Base-by-base conservation (phyloP, 139 green algal species). In the Zygnema circumcarinatum region DNA sequence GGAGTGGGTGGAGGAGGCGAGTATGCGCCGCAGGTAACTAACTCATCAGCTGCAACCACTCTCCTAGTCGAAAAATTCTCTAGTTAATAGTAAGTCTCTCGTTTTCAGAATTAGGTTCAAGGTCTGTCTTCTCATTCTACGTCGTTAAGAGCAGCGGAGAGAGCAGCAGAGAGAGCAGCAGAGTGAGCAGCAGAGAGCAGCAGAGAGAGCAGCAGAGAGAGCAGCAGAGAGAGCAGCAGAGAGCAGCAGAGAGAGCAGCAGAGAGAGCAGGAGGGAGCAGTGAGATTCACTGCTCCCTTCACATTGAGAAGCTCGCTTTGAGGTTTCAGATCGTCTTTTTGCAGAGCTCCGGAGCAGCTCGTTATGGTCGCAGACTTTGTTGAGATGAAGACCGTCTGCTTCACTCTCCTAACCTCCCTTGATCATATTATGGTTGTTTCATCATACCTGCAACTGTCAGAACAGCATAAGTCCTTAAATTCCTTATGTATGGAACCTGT, bases 11-110 rank as follows among this genome's bases (percentile, higher is more conserved):
- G 87, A 25, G 90, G 90, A 25, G 90, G 90, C 22, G 90, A 93
- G 73, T 93, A 93, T 88, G 52, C 35, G 1, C 87, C 90, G 38
- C 88, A 92, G 87, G 87, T 89, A 38, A 29, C 47, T 32, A 39
- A 42, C 38, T 52, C 38, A 33, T 84, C 2, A 54, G 22, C 52
- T 31, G 47, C 21, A 42, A 25, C 52, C 2, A 38, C 11, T 38
- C 1, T 39, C 22, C 52, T 2, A 78, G 2, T 38, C n/a, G 36
- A 33, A 72, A 35, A 1, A n/a, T 36, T 84, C 39, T 84, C 29
- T 42, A n/a, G 40, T 78, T 52, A 54, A 22, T 78, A 25, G 42
- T 16, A 39, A 39, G 11, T 41, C 7, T 78, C 3, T 41, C 16
- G 3, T 78, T 41, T 78, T 41, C 7, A 25, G 35, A 20, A 38